Conservation (phyloP, 371 early-diverging fungal genomes). For the Lichtheimia corymbifera region DNA sequence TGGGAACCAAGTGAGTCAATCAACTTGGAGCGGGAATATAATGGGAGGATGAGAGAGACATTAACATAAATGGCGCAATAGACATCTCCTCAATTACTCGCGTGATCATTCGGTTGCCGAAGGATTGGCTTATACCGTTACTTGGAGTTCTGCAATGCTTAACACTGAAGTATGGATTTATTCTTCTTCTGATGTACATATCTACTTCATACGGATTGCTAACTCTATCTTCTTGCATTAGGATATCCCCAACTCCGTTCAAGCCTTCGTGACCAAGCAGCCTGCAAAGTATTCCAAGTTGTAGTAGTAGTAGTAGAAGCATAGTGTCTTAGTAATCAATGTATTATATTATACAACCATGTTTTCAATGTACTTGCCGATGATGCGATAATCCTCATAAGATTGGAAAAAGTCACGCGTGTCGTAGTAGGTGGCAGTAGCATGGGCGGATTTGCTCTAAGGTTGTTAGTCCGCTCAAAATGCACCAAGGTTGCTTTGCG, state of each 20-base stretch:
- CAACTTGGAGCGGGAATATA: no score
- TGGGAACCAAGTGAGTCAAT: conserved; percentile 80
- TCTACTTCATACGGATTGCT: no score
- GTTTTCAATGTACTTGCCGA: no score
- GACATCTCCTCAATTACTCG: conserved; percentile 83
- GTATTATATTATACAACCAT: not conserved
- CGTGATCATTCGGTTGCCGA: conserved; percentile 90
- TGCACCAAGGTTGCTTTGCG: not conserved
- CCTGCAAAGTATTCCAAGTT: conserved; percentile 64
- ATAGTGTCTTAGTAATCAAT: not conserved
- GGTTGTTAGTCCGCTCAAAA: no score
- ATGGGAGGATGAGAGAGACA: no score
- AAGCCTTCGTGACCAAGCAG: conserved; percentile 59
- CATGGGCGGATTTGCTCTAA: no score
- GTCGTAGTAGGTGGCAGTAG: no score
- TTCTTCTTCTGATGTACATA: no score
- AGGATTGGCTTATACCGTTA: conserved; percentile 84
- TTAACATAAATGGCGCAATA: conserved; percentile 12
- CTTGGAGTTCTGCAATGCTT: conserved; percentile 87
- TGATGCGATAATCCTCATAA: no score
- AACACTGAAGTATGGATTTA: conserved; percentile 58
- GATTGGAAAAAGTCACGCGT: no score
- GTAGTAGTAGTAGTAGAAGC: conserved; percentile 15
- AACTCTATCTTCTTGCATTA: no score
- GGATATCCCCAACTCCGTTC: conserved; percentile 62